These are phyloP conservation scores for Mycena rebaudengoi DNA, from an alignment of 768 basidiomycete species.

Conservation along the genomic window DNA sequence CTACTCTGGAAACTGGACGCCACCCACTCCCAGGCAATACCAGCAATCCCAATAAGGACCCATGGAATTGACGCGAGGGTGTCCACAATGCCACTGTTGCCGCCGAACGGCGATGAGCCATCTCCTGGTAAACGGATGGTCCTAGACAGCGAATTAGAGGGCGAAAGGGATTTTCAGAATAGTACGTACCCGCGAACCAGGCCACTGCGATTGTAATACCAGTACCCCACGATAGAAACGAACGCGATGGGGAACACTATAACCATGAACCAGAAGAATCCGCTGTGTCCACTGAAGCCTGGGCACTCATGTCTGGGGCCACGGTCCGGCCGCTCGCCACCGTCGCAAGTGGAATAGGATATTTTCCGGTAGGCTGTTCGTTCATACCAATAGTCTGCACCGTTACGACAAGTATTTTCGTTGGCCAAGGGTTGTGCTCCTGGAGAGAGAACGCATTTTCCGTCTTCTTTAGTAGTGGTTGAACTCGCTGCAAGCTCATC, in stretches of 20 bases:
- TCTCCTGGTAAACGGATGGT: slow-evolving; percentile 82
- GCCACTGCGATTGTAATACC: slow-evolving; percentile 82
- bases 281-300: slow-evolving; percentile 75
- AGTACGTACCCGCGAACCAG: slow-evolving; percentile 73
- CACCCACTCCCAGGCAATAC: slow-evolving; percentile 77
- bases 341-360: slow-evolving; percentile 87
- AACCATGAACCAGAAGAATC: slow-evolving; percentile 87
- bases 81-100: slow-evolving; percentile 58
- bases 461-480: slow-evolving; percentile 76
- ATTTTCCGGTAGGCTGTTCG: slow-evolving; percentile 92
- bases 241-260: slow-evolving; percentile 80
- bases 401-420: slow-evolving; percentile 69
- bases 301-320: slow-evolving; percentile 83
- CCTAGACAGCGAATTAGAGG: slow-evolving; percentile 46
- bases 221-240: slow-evolving; percentile 80
- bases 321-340: slow-evolving; percentile 79
- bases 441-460: slow-evolving; percentile 82
- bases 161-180: slow-evolving; percentile 5
- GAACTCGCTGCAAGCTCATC: slow-evolving; percentile 76
- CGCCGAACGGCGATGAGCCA: slow-evolving; percentile 43
- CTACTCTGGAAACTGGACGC: slow-evolving; percentile 54
- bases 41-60: slow-evolving; percentile 83
- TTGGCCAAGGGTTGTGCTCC: slow-evolving; percentile 69
- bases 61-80: slow-evolving; percentile 91
- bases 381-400: slow-evolving; percentile 90